These are phyloP conservation scores for Tagetes erecta DNA, from an alignment of 129 eudicot genomes.

Conservation along the genomic window DNA sequence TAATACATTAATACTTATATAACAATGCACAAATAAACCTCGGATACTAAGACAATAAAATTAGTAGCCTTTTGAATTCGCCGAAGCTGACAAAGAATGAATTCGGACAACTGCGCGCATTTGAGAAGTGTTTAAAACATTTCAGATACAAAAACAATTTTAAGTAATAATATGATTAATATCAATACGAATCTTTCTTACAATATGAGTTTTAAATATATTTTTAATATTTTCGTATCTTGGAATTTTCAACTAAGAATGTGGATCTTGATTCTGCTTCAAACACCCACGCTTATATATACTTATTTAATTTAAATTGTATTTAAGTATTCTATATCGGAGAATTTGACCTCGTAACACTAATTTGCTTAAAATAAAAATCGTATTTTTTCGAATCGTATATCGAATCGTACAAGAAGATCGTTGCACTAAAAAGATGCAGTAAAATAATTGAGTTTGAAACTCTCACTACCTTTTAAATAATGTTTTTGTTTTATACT, in stretches of 20 bases:
- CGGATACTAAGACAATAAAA: constrained; percentile 1
- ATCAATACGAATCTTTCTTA: constrained; percentile 24
- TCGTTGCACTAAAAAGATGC: too few species aligned
- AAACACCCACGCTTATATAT: constrained; percentile 25
- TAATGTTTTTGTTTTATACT: too few species aligned
- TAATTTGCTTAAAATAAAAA: too few species aligned
- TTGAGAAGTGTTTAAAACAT: neutral
- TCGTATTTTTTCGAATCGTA: too few species aligned
- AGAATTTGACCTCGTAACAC: constrained; percentile 3
- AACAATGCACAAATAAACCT: neutral
- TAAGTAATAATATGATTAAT: constrained; percentile 14
- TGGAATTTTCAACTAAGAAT: constrained; percentile 37
- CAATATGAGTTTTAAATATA: constrained; percentile 6
- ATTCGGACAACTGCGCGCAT: constrained; percentile 15
- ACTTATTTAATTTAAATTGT: neutral
- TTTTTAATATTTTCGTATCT: constrained; percentile 15
- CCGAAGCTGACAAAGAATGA: constrained; percentile 29
- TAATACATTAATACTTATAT: too few species aligned
- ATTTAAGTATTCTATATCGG: constrained; percentile 8
- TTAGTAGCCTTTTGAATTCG: constrained; percentile 5
- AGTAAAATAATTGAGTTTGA: too few species aligned
- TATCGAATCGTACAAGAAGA: too few species aligned
- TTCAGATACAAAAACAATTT: neutral
- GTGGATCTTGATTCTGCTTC: constrained; percentile 43
- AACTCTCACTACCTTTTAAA: too few species aligned